Percentiles rank a stretch among this genome's conserved stretches.
Evolutionary conservation across 768 basidiomycete species (phyloP).

Genomic region (Crepidotus variabilis): DNA sequence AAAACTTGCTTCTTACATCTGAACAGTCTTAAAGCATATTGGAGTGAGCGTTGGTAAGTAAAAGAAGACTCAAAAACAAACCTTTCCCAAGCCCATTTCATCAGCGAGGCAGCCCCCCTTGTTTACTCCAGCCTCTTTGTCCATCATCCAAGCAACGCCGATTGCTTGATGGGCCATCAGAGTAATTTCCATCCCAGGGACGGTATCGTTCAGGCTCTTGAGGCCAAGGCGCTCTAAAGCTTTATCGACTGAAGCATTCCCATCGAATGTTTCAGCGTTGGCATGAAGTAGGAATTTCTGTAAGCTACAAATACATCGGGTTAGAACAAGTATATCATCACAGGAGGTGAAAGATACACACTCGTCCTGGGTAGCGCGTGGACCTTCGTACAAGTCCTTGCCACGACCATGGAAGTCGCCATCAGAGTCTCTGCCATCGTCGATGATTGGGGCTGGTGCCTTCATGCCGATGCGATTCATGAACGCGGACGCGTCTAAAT

Average conservation of each 20-base stretch:
- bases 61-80: neutral
- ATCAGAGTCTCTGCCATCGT: constrained; percentile 34
- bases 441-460: constrained; percentile 20
- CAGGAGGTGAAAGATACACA: constrained; percentile 24
- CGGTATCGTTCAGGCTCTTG: constrained; percentile 35
- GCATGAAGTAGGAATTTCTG: constrained; percentile 51
- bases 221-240: constrained; percentile 54
- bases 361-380: constrained; percentile 41
- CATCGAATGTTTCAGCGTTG: constrained; percentile 56
- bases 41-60: neutral
- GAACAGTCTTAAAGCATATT: constrained; percentile 37
- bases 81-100: constrained; percentile 61
- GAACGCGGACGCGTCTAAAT: constrained; percentile 1
- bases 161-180: constrained; percentile 72
- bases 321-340: neutral
- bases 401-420: constrained; percentile 48
- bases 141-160: constrained; percentile 59
- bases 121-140: constrained; percentile 35
- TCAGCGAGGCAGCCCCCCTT: constrained; percentile 51
- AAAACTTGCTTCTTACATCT: constrained; percentile 30
- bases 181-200: constrained; percentile 57
- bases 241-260: constrained; percentile 53
- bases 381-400: constrained; percentile 39
- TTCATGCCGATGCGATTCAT: constrained; percentile 19
- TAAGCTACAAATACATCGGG: constrained; percentile 32